A percentile compares a stretch with the other conserved stretches of the same genome.
Evolutionary conservation across 108 stramenopile species (phyloP).

Genomic region (Cyclotella kingstonii): DNA sequence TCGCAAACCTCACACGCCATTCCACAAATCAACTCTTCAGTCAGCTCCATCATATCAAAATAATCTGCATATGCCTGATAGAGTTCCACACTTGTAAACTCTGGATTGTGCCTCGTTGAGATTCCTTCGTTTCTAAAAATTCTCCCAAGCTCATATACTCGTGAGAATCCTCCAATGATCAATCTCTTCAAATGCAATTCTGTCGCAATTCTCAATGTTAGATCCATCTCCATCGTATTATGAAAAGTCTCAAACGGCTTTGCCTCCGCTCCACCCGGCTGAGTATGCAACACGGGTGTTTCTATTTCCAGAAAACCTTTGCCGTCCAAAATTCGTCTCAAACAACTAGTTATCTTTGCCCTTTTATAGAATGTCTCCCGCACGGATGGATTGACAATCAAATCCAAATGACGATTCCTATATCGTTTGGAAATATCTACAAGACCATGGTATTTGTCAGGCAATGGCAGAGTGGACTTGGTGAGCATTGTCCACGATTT

Average conservation of each 20-base stretch:
- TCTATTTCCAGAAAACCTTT: constrained; percentile 98
- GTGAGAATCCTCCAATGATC: constrained; percentile 95
- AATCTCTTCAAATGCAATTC: constrained; percentile 97
- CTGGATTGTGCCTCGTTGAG: constrained; percentile 97
- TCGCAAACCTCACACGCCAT: constrained; percentile 80
- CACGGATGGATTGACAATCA: constrained; percentile 94
- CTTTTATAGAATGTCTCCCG: constrained; percentile 90
- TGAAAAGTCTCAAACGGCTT: constrained; percentile 98
- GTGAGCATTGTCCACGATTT: constrained; percentile 95
- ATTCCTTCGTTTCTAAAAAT: constrained; percentile 99
- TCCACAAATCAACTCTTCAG: constrained; percentile 83
- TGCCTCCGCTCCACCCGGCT: constrained; percentile 97
- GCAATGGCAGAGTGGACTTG: constrained; percentile 90
- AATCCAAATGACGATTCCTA: constrained; percentile 91
- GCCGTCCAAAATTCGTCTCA: constrained; percentile 88
- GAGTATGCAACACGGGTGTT: constrained; percentile 93
- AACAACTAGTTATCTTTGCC: constrained; percentile 83
- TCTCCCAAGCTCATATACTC: constrained; percentile 97
- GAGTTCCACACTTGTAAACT: constrained; percentile 98
- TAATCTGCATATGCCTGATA: constrained; percentile 99
- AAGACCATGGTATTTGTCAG: constrained; percentile 95
- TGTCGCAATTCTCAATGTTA: constrained; percentile 97
- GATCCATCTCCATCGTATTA: constrained; percentile 89
- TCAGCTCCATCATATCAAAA: constrained; percentile 96
- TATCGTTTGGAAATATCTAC: constrained; percentile 94